These are phyloP conservation scores for Withania somnifera DNA, from an alignment of 305 asterid genomes.

Conservation along the genomic window DNA sequence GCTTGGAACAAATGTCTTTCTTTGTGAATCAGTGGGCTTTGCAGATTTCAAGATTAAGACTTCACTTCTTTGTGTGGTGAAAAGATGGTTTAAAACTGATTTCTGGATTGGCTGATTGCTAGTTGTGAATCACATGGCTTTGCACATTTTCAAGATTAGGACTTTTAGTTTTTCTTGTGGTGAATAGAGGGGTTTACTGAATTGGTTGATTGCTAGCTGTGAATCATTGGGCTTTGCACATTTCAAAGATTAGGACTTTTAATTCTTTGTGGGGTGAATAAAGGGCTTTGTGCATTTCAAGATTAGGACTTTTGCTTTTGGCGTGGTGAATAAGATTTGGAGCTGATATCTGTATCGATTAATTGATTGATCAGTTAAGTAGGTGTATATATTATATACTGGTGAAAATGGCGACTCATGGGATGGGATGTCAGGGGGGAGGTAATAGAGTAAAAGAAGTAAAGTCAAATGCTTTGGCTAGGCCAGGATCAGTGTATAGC, in stretches of 20 bases:
- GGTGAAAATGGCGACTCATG: neutral
- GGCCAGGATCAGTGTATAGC: constrained; percentile 70
- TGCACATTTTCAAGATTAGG: neutral
- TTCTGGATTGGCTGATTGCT: neutral
- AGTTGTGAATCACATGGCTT: neutral
- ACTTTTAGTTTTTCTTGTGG: neutral
- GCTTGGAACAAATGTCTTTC: neutral
- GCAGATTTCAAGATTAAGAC: neutral
- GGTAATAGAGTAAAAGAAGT: constrained; percentile 33
- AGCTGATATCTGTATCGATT: neutral
- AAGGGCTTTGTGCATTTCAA: neutral
- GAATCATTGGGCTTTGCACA: neutral
- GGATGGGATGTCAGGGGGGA: constrained; percentile 74
- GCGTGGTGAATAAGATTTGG: neutral
- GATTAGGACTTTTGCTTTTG: neutral
- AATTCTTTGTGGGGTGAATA: neutral
- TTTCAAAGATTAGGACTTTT: neutral
- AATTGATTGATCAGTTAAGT: neutral
- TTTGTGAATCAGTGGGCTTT: neutral
- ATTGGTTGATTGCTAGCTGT: neutral
- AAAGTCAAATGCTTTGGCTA: constrained; percentile 24
- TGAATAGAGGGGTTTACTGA: neutral
- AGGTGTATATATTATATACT: constrained; percentile 29
- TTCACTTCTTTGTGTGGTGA: neutral
- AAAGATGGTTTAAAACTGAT: too few relatives aligned